phyloP scores from a whole-genome alignment of 208 protist species.

The Trypanosomatidae sp. region DNA sequence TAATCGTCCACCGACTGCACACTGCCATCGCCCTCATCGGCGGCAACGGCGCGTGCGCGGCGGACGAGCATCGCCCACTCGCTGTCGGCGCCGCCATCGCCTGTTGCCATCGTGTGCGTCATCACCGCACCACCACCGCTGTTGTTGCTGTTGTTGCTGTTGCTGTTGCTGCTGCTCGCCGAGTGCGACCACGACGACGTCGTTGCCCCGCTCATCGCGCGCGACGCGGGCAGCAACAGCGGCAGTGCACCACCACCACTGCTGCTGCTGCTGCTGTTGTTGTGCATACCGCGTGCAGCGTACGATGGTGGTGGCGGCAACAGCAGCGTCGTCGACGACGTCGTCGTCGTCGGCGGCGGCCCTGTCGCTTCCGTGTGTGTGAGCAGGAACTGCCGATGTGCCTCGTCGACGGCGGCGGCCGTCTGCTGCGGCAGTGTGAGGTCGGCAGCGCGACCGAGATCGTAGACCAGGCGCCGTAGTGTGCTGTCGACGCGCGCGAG shows the following conservation, averaged over 20 bases:
- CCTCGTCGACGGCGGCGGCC: not conserved
- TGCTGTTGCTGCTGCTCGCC: constrained; percentile 1
- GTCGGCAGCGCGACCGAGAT: not conserved
- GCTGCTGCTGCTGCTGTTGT: not conserved
- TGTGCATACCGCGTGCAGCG: not conserved
- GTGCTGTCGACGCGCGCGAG: no score
- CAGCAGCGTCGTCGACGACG: no score
- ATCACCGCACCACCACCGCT: not conserved
- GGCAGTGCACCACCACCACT: no score
- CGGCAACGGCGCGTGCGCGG: constrained; percentile 39
- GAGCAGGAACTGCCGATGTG: not conserved
- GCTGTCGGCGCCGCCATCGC: not conserved
- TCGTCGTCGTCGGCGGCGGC: no score
- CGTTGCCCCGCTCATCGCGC: no score
- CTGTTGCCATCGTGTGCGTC: not conserved
- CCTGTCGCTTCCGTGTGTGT: no score
- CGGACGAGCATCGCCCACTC: constrained; percentile 9
- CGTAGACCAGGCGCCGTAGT: not conserved
- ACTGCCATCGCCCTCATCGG: constrained; percentile 60
- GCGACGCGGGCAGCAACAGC: no score
- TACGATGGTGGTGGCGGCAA: no score
- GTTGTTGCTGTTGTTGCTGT: not conserved
- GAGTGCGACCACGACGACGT: no score
- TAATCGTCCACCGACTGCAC: no score
- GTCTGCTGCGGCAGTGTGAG: not conserved